Percentiles rank a stretch among this genome's conserved stretches.
These are phyloP conservation scores for Calonectria hongkongensis DNA, from an alignment of 2,329 filamentous ascomycete genomes.

Conservation along the genomic window DNA sequence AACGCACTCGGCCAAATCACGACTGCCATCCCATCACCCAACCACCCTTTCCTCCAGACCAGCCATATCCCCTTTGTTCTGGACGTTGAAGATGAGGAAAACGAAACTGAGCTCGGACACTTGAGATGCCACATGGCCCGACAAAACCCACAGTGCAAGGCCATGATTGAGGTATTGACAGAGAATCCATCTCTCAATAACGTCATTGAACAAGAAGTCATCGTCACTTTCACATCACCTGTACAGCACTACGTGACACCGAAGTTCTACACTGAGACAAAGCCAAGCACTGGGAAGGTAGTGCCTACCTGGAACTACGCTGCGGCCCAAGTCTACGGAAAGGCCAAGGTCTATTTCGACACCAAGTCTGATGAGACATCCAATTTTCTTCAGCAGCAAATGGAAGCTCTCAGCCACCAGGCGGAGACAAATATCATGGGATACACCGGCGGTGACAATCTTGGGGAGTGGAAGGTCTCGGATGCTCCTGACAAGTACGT, in stretches of 20 bases:
- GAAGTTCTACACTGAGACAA: slow-evolving; percentile 80
- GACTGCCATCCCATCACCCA: slow-evolving; percentile 73
- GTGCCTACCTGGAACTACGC: slow-evolving; percentile 84
- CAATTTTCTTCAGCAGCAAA: slow-evolving; percentile 68
- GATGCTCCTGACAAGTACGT: slow-evolving; percentile 76
- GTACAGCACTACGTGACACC: slow-evolving; percentile 80
- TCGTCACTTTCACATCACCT: slow-evolving; percentile 76
- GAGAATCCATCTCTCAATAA: slow-evolving; percentile 46
- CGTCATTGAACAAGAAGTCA: slow-evolving; percentile 71
- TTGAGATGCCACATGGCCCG: slow-evolving; percentile 78
- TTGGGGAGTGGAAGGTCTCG: slow-evolving; percentile 71
- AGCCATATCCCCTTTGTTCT: slow-evolving; percentile 78
- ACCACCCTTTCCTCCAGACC: slow-evolving; percentile 71
- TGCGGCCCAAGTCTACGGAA: slow-evolving; percentile 78
- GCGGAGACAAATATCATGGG: slow-evolving; percentile 75
- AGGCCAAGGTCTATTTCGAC: slow-evolving; percentile 72
- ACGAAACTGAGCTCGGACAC: slow-evolving; percentile 62
- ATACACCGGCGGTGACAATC: slow-evolving; percentile 62
- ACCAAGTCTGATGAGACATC: slow-evolving; percentile 65
- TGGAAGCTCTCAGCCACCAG: slow-evolving; percentile 71
- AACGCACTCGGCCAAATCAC: slow-evolving; percentile 79
- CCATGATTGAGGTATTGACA: slow-evolving; percentile 69
- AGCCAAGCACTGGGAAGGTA: slow-evolving; percentile 78
- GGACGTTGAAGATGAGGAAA: slow-evolving; percentile 66
- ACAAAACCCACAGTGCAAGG: slow-evolving; percentile 78